Base-by-base conservation (phyloP, 1,284 basidiomycete species). In the Trichosporon faecale region DNA sequence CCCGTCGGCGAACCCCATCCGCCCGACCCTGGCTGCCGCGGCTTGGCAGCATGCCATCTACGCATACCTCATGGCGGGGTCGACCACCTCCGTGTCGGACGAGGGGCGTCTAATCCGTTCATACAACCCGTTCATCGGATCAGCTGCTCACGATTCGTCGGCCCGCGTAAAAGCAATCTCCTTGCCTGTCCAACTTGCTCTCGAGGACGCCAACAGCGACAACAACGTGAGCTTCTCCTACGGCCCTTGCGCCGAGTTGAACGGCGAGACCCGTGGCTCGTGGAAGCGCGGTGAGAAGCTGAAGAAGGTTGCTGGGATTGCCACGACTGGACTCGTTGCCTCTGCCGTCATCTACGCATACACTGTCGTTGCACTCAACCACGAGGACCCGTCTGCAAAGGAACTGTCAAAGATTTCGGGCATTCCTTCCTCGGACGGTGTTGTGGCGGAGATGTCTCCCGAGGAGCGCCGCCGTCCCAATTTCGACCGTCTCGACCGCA, bases 21-120 rank as follows among this genome's bases (percentile, higher is more conserved):
- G 79, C 44, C 77, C 78, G 0, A 67, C 75, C 1, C 76, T 83
- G 14, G 80, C 78, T 27, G 70, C 79, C 21, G 71, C 76, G 0
- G 82, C 82, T 0, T 85, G 82, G 82, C 76, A 78, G 64, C 83
- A 84, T 64, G 80, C 80, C 35, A 77, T 84, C 18, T 75, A 84
- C 71, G 77, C 81, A 4, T 82, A 82, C 67, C 72, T 84, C 9
- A 74, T 76, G 18, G 69, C 77, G 12, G 76, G 69, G 2, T 75
- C 69, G 12, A 68, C 71, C 3, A 46, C 69, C 0, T 76, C 78
- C 2, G 29, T 78, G 21, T 64, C 68, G 23, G 71, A 75, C 12
- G 69, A 75, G 16, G 74, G 74, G 4, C 67, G 64, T 6, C 40
- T 79, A 11, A 66, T 79, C 57, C 73, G 72, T 6, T 77, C 79